A percentile compares a stretch with the other conserved stretches of the same genome.
Evolutionary conservation across 1,284 basidiomycete genomes (phyloP).

Genomic region (Leccinum solheimii): DNA sequence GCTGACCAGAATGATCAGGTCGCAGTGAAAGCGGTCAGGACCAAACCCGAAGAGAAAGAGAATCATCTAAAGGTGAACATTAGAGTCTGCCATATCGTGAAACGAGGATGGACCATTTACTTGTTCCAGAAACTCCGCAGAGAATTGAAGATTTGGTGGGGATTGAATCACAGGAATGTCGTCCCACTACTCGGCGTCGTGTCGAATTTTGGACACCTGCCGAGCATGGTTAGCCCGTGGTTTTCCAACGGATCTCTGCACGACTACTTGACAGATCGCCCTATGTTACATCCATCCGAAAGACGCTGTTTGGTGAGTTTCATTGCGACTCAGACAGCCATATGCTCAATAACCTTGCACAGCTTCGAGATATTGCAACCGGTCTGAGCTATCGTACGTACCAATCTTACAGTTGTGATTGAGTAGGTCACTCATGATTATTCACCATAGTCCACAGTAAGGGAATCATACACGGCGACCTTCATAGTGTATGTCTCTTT

Average conservation of each 20-base stretch:
- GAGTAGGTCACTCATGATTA: background rate
- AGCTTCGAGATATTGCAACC: conserved; percentile 29
- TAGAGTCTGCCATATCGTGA: background rate
- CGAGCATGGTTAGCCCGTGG: conserved; percentile 32
- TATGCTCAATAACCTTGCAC: background rate
- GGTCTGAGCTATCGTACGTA: conserved; percentile 32
- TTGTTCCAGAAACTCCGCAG: conserved; percentile 26
- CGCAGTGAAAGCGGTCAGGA: conserved; percentile 28
- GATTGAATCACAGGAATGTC: conserved; percentile 26
- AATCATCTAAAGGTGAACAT: background rate
- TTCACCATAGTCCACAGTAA: conserved; percentile 22
- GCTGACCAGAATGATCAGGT: conserved; percentile 14
- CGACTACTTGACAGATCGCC: conserved; percentile 12
- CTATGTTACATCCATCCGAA: background rate
- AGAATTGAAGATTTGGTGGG: conserved; percentile 29
- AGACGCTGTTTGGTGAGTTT: conserved; percentile 22
- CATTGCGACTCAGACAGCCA: too few relatives aligned
- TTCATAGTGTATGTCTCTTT: conserved; percentile 27
- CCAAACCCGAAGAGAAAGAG: background rate
- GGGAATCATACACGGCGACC: conserved; percentile 28
- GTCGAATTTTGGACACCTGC: conserved; percentile 19
- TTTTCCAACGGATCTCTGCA: conserved; percentile 29
- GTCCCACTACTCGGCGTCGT: conserved; percentile 33
- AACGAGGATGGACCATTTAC: background rate
- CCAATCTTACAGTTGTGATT: background rate